These are phyloP conservation scores for Blastocystis sp. DNA, from an alignment of 352 stramenopile genomes.

Conservation along the genomic window DNA sequence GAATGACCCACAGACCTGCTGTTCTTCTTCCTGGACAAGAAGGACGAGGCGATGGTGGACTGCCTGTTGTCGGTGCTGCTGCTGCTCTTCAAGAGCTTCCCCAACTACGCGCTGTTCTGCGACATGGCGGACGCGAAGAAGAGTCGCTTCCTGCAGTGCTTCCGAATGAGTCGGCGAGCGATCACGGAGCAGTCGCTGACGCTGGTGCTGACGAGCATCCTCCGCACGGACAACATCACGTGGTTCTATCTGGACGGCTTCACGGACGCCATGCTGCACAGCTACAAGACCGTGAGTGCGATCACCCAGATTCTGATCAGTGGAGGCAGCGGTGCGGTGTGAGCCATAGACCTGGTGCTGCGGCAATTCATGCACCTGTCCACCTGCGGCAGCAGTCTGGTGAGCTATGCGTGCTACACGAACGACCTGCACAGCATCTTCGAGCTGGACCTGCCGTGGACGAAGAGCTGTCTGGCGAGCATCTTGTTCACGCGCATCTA, in stretches of 20 bases:
- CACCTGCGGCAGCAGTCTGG: background rate
- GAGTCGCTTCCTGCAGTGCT: conserved; percentile 12
- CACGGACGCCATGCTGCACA: conserved; percentile 18
- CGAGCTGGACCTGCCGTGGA: conserved; percentile 43
- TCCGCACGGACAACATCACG: conserved; percentile 21
- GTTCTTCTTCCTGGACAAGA: conserved; percentile 30
- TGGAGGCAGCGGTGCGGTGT: background rate
- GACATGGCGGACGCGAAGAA: background rate
- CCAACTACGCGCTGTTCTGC: conserved; percentile 13
- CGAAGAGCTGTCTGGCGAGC: conserved; percentile 25
- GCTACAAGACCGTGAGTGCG: conserved; percentile 36
- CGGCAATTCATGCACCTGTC: conserved; percentile 27
- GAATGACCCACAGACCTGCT: conserved; percentile 25
- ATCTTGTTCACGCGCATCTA: conserved; percentile 39
- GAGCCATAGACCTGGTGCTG: conserved; percentile 27
- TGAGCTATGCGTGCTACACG: conserved; percentile 27
- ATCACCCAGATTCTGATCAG: conserved; percentile 48
- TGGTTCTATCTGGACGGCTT: conserved; percentile 39
- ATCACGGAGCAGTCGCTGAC: conserved; percentile 52
- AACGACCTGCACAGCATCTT: conserved; percentile 47
- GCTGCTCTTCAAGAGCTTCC: conserved; percentile 49
- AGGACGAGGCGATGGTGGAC: conserved; percentile 19
- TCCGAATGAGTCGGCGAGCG: background rate
- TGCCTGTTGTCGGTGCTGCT: conserved; percentile 38
- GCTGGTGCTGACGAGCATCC: conserved; percentile 31